Evolutionary conservation across 306 rosid species (phyloP).

Genomic region (Dalbergia cultrata): DNA sequence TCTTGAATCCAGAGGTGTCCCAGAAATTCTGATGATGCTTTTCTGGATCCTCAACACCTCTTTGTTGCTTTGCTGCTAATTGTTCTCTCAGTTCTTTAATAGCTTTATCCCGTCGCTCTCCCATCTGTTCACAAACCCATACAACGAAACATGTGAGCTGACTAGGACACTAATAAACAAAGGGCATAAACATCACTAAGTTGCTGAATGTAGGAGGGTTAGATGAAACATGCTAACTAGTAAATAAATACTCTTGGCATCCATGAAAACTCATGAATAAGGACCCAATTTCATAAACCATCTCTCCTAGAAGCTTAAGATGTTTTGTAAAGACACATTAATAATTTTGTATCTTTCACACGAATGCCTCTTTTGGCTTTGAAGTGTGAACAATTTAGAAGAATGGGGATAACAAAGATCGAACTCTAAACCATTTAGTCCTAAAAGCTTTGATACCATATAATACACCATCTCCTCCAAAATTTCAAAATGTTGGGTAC

Average conservation of each 20-base stretch:
- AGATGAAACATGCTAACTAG: not conserved
- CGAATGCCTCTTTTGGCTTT: too few relatives aligned
- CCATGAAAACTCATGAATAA: not conserved
- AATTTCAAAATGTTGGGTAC: too few relatives aligned
- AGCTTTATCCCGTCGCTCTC: conserved; percentile 89
- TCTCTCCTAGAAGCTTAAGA: too few relatives aligned
- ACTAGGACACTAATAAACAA: not conserved
- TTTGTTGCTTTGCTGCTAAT: conserved; percentile 72
- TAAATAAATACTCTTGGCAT: conserved; percentile 8
- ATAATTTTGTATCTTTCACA: too few relatives aligned
- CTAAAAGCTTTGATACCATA: too few relatives aligned
- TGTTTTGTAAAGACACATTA: too few relatives aligned
- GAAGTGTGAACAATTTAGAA: too few relatives aligned
- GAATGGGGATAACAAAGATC: too few relatives aligned
- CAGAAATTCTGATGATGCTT: conserved; percentile 75
- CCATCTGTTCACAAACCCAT: conserved; percentile 69
- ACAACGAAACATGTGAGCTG: conserved; percentile 29
- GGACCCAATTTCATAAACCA: not conserved
- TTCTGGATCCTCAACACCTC: conserved; percentile 50
- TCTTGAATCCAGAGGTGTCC: conserved; percentile 89
- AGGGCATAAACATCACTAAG: not conserved
- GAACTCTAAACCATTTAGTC: too few relatives aligned
- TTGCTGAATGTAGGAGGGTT: conserved; percentile 1
- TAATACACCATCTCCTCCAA: too few relatives aligned
- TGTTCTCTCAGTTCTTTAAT: conserved; percentile 86